These are phyloP conservation scores for Cyclotella atomus DNA, from an alignment of 108 stramenopile genomes.

Conservation along the genomic window DNA sequence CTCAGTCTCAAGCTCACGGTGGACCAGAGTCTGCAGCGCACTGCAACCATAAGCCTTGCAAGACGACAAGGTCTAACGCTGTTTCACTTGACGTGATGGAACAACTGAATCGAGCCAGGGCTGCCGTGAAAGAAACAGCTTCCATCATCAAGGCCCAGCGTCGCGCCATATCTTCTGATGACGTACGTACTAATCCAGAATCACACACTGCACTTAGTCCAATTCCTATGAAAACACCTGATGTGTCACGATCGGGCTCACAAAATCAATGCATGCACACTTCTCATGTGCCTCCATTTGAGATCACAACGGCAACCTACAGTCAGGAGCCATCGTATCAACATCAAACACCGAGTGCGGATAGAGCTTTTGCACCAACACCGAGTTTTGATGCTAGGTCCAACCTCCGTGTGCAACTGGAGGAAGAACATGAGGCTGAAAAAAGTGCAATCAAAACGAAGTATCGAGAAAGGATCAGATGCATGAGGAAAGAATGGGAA, in stretches of 20 bases:
- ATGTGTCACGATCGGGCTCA: background rate
- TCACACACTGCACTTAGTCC: background rate
- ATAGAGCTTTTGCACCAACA: conserved; percentile 12
- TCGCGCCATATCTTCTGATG: background rate
- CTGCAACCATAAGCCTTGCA: background rate
- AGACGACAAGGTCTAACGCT: background rate
- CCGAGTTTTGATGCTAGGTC: background rate
- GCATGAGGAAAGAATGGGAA: conserved; percentile 42
- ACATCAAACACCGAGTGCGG: background rate
- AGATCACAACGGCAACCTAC: background rate
- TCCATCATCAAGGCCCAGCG: conserved; percentile 22
- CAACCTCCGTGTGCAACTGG: conserved; percentile 6
- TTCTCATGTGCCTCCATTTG: background rate
- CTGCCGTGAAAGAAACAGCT: conserved; percentile 33
- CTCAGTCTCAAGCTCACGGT: background rate
- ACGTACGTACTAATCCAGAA: background rate
- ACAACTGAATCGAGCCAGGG: conserved; percentile 27
- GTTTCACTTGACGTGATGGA: conserved; percentile 18
- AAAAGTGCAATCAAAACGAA: conserved; percentile 27
- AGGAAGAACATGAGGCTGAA: conserved; percentile 29
- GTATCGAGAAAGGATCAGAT: conserved; percentile 16
- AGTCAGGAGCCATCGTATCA: background rate
- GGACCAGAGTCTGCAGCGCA: background rate
- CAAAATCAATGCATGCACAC: background rate
- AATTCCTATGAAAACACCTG: background rate